Conservation (phyloP, 2,329 filamentous ascomycete species). For the Claviceps paspali region DNA sequence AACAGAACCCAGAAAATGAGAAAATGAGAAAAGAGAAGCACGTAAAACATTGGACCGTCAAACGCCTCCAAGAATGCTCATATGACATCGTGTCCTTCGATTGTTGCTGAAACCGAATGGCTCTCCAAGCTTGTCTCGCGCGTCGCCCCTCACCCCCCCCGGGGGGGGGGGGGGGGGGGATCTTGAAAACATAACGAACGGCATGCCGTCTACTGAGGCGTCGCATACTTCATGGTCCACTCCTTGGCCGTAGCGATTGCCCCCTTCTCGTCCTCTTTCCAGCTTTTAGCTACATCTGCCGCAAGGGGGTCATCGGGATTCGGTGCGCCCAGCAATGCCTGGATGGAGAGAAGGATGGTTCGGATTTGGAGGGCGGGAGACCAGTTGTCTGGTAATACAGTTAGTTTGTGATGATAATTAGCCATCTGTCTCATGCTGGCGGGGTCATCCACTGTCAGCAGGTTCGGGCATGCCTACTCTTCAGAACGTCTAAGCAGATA, state of each 20-base stretch:
- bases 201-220: slow-evolving; percentile 19
- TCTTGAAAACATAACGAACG: too few species aligned
- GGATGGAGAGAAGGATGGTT: slow-evolving; percentile 96
- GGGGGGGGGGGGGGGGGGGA: too few species aligned
- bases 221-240: slow-evolving; percentile 78
- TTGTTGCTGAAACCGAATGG: slow-evolving; percentile 5
- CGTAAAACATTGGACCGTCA: slow-evolving; percentile 5
- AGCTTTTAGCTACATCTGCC: slow-evolving; percentile 91
- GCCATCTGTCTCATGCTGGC: not conserved
- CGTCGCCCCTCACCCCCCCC: too few species aligned
- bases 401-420: slow-evolving; percentile 1
- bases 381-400: slow-evolving; percentile 65
- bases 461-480: slow-evolving; percentile 46
- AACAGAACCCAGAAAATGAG: not conserved
- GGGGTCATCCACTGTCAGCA: not conserved
- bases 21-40: not conserved
- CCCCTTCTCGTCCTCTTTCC: slow-evolving; percentile 90
- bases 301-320: slow-evolving; percentile 98
- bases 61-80: slow-evolving; percentile 13
- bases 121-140: slow-evolving; percentile 1
- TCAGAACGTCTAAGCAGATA: slow-evolving; percentile 93
- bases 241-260: slow-evolving; percentile 85
- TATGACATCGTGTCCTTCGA: slow-evolving; percentile 5
- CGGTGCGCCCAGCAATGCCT: slow-evolving; percentile 85
- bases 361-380: slow-evolving; percentile 94